Conservation (phyloP, 768 basidiomycete species). For the Tulasnella sp. region DNA sequence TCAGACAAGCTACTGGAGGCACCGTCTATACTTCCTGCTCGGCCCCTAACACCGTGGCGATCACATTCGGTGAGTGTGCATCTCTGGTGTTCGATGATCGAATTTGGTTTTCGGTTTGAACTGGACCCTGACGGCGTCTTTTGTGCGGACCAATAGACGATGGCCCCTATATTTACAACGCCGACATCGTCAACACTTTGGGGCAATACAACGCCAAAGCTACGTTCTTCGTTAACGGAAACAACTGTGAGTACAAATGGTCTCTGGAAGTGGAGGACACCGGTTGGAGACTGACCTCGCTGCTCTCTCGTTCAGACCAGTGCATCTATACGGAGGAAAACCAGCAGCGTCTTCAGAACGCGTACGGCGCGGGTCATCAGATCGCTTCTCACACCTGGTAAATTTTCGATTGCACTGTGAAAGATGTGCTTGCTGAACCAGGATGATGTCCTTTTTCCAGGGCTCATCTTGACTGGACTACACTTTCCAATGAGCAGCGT, state of each 20-base stretch:
- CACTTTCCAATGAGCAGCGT: too few species aligned
- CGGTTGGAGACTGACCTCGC: neutral
- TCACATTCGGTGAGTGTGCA: neutral
- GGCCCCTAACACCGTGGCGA: neutral
- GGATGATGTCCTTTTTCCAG: too few species aligned
- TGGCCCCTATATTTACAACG: slow-evolving; percentile 34
- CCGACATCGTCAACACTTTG: slow-evolving; percentile 27
- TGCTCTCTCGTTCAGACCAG: neutral
- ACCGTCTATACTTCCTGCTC: neutral
- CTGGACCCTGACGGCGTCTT: neutral
- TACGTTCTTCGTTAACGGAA: slow-evolving; percentile 32
- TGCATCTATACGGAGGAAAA: neutral
- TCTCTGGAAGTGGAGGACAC: neutral
- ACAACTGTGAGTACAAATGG: slow-evolving; percentile 1
- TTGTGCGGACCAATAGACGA: slow-evolving; percentile 30
- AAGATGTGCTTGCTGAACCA: too few species aligned
- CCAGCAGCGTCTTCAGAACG: neutral
- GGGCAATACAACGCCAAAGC: slow-evolving; percentile 27
- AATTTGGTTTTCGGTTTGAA: too few species aligned
- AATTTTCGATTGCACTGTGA: too few species aligned
- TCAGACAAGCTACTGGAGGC: neutral
- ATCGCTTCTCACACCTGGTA: slow-evolving; percentile 33
- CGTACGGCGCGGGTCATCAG: slow-evolving; percentile 23
- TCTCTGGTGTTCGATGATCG: neutral
- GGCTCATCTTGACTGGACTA: too few species aligned